Evolutionary conservation across 2,329 filamentous ascomycete species (phyloP), one percentile per base, ranked within the genome.

Genomic region (Penicillium sumatraense): DNA sequence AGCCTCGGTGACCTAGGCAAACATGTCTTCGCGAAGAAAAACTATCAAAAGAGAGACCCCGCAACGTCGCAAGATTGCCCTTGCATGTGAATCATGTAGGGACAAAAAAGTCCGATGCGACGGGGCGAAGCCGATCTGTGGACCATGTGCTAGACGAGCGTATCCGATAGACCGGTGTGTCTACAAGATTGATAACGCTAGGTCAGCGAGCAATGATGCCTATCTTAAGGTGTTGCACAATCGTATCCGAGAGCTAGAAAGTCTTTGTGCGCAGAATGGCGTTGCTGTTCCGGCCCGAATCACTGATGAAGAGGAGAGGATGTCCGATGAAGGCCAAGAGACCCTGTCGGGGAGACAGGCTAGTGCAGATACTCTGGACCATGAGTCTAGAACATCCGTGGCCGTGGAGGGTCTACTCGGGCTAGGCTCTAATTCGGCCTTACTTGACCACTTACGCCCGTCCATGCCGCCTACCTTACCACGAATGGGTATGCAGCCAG

Each of bases 51-150:
- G 57, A 41, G 57, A 56, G 5, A 55, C 56, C 21, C 58, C 61
- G 23, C 55, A 56, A 29, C 63, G 62, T 27, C 65, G 63, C 38
- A 65, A 68, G 53, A 68, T 77, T n/a, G 64, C 73, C 1, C 62
- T 78, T 6, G 77, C 75, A 13, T 79, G 77, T 54, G 75, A 78
- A 51, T 68, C 72, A 3, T 79, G 42, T n/a, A 46, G 42, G 18
- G 42, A 46, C 26, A 46, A 46, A 21, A 46, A 46, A 21, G 42
- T 46, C 27, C 42, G 42, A 10, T 46, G 42, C 51, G 75, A 79
- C 57, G 75, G 76, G 20, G 65, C 51, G 10, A 78, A 78, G 58
- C 78, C 77, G 21, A 72, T 79, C 11, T 80, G 77, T 62, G 74
- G 72, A n/a, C 72, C 73, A 2, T 80, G 78, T 49, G 63, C 63